Conservation (phyloP, 2,329 filamentous ascomycete species). For the Tolypocladium nubicola region DNA sequence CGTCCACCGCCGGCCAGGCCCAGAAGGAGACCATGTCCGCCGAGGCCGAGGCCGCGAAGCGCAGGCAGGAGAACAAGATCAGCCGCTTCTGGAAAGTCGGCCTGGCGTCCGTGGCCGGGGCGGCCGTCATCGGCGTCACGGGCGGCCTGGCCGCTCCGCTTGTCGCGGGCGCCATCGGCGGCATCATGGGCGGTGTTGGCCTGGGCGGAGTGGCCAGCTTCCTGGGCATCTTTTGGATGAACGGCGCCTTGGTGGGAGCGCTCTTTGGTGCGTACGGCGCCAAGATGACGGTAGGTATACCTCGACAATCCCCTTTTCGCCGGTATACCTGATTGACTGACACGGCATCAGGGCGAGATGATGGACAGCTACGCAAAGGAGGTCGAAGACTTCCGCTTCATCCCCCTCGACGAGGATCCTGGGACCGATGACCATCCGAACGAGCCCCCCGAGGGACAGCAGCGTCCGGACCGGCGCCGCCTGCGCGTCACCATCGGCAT, state of each 20-base stretch:
- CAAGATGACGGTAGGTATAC: conserved; percentile 44
- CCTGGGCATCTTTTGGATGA: conserved; percentile 76
- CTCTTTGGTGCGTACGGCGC: conserved; percentile 86
- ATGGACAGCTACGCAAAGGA: conserved; percentile 82
- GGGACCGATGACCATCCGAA: conserved; percentile 15
- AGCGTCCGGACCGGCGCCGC: conserved; percentile 29
- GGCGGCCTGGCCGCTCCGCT: conserved; percentile 84
- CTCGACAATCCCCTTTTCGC: too few relatives aligned
- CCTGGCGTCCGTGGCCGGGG: conserved; percentile 77
- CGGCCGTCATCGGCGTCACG: conserved; percentile 81
- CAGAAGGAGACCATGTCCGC: conserved; percentile 49
- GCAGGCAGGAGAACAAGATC: conserved; percentile 58
- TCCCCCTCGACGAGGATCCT: conserved; percentile 51
- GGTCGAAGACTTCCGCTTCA: conserved; percentile 71
- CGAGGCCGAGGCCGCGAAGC: conserved; percentile 65
- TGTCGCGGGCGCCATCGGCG: conserved; percentile 75
- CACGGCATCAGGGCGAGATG: conserved; percentile 51
- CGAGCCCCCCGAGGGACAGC: conserved; percentile 3
- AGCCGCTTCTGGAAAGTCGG: conserved; percentile 83
- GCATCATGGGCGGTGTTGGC: conserved; percentile 75
- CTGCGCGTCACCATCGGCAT: conserved; percentile 77
- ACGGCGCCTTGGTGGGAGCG: conserved; percentile 73
- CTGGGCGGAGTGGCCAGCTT: conserved; percentile 80
- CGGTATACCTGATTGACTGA: conserved; percentile 8
- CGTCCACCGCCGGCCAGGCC: conserved; percentile 35